A percentile compares a stretch with the other conserved stretches of the same genome.
Evolutionary conservation across 129 eudicot genomes (phyloP).

Genomic region (Arctium lappa): DNA sequence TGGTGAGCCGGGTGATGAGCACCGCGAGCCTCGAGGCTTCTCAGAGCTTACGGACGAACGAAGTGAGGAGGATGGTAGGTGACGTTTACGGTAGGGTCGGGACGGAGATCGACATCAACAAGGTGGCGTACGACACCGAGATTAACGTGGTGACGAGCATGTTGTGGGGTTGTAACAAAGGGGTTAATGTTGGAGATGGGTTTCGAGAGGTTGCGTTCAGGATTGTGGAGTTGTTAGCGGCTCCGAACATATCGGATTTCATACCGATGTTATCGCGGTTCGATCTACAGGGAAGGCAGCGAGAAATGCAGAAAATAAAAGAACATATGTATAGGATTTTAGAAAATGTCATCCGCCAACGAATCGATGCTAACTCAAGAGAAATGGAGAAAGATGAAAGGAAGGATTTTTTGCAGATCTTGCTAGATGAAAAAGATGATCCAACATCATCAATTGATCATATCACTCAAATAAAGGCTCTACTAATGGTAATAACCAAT

Average conservation of each 20-base stretch:
- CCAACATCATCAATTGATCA: constrained; percentile 23
- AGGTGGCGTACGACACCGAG: constrained; percentile 15
- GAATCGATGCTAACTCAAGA: constrained; percentile 11
- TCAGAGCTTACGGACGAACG: constrained; percentile 1
- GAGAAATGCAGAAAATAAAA: constrained; percentile 28
- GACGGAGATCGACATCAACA: not conserved
- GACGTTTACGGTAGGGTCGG: not conserved
- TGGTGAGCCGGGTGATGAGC: constrained; percentile 25
- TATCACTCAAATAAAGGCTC: constrained; percentile 38
- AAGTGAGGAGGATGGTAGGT: constrained; percentile 8
- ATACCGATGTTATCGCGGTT: constrained; percentile 31
- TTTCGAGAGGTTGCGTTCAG: not conserved
- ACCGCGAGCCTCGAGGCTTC: constrained; percentile 19
- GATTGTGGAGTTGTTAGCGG: not conserved
- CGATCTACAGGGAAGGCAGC: constrained; percentile 39
- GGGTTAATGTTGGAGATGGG: constrained; percentile 10
- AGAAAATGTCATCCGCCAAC: constrained; percentile 15
- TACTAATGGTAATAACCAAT: constrained; percentile 19
- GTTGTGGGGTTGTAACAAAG: constrained; percentile 35
- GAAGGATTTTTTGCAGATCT: constrained; percentile 40
- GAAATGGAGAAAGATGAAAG: constrained; percentile 20
- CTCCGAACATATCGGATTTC: constrained; percentile 28
- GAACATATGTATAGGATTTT: constrained; percentile 26
- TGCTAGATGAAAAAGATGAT: constrained; percentile 24
- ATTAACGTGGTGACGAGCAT: constrained; percentile 40